Percentiles rank a stretch among this genome's conserved stretches.
phyloP scores from a whole-genome alignment of 768 basidiomycete genomes.

The Tricholoma sp. region DNA sequence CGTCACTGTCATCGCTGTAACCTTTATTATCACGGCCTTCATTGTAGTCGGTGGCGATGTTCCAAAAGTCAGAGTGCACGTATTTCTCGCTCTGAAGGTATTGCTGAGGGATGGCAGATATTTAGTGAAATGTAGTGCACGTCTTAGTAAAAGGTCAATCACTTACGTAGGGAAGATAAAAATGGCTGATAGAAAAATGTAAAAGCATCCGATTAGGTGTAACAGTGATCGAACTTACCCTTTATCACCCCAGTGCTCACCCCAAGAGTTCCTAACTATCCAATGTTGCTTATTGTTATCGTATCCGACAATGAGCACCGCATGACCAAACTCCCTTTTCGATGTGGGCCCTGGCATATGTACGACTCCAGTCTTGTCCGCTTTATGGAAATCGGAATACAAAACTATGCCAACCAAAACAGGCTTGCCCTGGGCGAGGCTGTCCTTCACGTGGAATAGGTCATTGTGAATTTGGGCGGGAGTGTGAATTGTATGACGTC shows the following conservation, averaged over 20 bases:
- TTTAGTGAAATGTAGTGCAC: not conserved
- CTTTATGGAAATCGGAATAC: not conserved
- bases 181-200: not conserved
- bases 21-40: not conserved
- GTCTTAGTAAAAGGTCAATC: not conserved
- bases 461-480: not conserved
- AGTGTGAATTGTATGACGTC: not conserved
- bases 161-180: not conserved
- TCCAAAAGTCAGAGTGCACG: not conserved
- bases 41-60: not conserved
- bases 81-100: not conserved
- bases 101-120: not conserved
- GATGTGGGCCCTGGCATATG: not conserved
- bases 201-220: not conserved
- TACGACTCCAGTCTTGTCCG: not conserved
- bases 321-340: not conserved
- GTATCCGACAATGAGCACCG: not conserved
- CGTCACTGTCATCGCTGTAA: not conserved
- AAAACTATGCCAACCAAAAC: not conserved
- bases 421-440: not conserved
- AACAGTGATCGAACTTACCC: not conserved
- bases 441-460: not conserved
- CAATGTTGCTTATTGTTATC: not conserved
- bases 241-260: not conserved
- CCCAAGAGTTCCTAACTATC: not conserved